These are phyloP conservation scores for Erodium texanum DNA, from an alignment of 441 rosid genomes.

Conservation along the genomic window DNA sequence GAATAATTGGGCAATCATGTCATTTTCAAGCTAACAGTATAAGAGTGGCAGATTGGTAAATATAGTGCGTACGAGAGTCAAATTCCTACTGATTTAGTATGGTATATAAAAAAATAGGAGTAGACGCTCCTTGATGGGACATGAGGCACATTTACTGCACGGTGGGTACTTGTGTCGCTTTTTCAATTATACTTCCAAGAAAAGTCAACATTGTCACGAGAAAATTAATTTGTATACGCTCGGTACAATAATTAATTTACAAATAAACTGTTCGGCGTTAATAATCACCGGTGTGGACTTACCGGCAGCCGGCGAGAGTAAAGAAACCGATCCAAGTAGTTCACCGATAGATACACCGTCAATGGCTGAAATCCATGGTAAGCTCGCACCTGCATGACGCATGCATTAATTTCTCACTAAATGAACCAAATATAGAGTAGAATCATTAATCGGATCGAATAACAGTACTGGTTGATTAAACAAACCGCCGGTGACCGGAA, in stretches of 20 bases:
- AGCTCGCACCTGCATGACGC: conserved; percentile 53
- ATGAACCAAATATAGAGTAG: too few species aligned
- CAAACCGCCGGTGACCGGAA: too few species aligned
- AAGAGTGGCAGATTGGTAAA: background rate
- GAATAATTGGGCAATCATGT: background rate
- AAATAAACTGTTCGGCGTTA: too few species aligned
- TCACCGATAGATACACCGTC: conserved; percentile 92
- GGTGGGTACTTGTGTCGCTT: background rate
- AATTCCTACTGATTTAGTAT: too few species aligned
- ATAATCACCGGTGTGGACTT: conserved; percentile 15
- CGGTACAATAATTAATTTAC: background rate
- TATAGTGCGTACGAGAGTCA: background rate
- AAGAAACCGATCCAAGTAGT: conserved; percentile 85
- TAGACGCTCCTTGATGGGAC: background rate
- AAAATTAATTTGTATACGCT: background rate
- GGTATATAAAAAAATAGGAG: background rate
- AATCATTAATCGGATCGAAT: too few species aligned
- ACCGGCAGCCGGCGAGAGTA: conserved; percentile 65
- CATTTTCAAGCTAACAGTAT: too few species aligned
- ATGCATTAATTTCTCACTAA: too few species aligned
- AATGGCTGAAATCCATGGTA: conserved; percentile 61
- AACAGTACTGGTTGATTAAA: too few species aligned
- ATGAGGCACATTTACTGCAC: background rate
- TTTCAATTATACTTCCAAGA: background rate
- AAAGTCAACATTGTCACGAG: background rate